phyloP scores from a whole-genome alignment of 176 grass and related monocot species.

The Oryza longistaminata region DNA sequence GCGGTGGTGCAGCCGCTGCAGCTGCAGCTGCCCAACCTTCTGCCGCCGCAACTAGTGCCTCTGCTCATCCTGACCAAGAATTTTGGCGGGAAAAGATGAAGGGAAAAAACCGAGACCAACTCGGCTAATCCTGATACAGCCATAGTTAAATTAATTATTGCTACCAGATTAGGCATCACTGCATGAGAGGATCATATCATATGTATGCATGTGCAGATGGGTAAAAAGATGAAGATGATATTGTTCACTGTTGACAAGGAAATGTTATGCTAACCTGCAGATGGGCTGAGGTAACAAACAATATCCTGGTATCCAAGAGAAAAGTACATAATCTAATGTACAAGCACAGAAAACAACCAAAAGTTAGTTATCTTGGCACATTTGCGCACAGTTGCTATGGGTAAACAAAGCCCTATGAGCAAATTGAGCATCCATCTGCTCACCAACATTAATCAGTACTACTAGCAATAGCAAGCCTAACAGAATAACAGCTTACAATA shows the following conservation, averaged over 20 bases:
- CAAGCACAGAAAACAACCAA: neutral
- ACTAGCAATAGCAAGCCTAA: neutral
- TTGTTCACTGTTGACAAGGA: slow-evolving; percentile 34
- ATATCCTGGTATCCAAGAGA: too few relatives aligned
- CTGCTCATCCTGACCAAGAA: slow-evolving; percentile 26
- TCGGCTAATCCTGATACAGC: neutral
- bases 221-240: neutral
- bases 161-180: slow-evolving; percentile 16
- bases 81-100: slow-evolving; percentile 5
- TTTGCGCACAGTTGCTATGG: neutral
- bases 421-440: neutral
- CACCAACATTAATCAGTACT: neutral
- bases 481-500: neutral
- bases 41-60: slow-evolving; percentile 23
- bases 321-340: neutral
- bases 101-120: neutral
- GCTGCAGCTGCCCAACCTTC: slow-evolving; percentile 9
- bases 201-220: neutral
- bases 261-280: neutral
- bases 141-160: neutral
- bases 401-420: neutral
- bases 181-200: neutral
- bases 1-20: neutral
- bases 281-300: neutral
- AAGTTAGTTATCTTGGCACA: neutral